A percentile compares a stretch with the other conserved stretches of the same genome.
Conservation (phyloP, 1,139 yeast genomes). For the Hyphopichia wangnamkhiaoensis region DNA sequence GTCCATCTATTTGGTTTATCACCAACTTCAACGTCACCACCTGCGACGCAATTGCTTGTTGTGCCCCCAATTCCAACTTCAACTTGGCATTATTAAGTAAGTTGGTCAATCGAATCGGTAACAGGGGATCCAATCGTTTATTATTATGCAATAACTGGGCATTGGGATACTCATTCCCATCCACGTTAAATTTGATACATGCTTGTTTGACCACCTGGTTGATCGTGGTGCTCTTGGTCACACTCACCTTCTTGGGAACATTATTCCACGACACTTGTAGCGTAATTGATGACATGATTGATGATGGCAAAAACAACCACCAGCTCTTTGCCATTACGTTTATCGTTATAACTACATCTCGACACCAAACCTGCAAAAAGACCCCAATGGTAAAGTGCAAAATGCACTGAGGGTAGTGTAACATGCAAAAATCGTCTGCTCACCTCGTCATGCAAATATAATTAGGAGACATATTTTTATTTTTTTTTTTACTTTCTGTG, state of each 20-base stretch:
- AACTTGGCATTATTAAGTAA: conserved; percentile 35
- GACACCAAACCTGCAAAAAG: too few relatives aligned
- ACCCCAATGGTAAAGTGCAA: too few relatives aligned
- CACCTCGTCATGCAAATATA: too few relatives aligned
- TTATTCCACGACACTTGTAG: conserved; percentile 23
- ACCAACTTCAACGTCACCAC: conserved; percentile 1
- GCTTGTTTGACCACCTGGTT: conserved; percentile 28
- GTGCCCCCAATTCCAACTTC: conserved; percentile 16
- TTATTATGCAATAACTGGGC: conserved; percentile 19
- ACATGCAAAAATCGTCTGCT: too few relatives aligned
- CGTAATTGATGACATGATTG: conserved; percentile 24
- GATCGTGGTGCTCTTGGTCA: conserved; percentile 26
- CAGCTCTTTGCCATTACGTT: too few relatives aligned
- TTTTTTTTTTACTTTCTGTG: too few relatives aligned
- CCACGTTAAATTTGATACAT: conserved; percentile 27
- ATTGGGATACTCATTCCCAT: conserved; percentile 21
- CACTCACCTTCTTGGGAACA: conserved; percentile 25
- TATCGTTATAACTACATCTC: too few relatives aligned
- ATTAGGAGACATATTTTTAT: too few relatives aligned
- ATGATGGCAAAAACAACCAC: background rate
- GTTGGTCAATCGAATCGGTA: conserved; percentile 36
- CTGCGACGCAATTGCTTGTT: conserved; percentile 2
- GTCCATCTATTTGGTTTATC: background rate
- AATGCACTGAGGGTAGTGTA: too few relatives aligned
- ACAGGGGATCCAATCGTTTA: conserved; percentile 32